Percentiles rank a stretch among this genome's conserved stretches.
Evolutionary conservation across 768 basidiomycete genomes (phyloP).

Genomic region (Xerocomellus chrysenteron): DNA sequence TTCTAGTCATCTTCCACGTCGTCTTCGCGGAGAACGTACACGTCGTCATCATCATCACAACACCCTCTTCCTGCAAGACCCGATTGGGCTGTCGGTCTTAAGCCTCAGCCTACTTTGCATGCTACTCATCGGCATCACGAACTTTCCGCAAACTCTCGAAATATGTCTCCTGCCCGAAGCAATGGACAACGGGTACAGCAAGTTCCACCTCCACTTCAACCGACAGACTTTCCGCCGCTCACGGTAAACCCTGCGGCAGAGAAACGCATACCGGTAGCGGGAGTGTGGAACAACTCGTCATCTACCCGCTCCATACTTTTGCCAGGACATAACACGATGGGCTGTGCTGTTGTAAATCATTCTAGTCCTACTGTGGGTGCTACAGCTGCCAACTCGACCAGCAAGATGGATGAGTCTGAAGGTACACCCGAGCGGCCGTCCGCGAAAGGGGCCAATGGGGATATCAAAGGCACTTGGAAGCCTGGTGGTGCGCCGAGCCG

Average conservation of each 20-base stretch:
- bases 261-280: slow-evolving; percentile 55
- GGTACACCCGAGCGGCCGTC: slow-evolving; percentile 46
- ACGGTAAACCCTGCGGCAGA: slow-evolving; percentile 44
- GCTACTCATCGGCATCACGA: slow-evolving; percentile 55
- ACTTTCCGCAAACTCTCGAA: slow-evolving; percentile 37
- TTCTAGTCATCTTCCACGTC: slow-evolving; percentile 73
- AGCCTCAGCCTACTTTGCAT: slow-evolving; percentile 69
- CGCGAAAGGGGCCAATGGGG: slow-evolving; percentile 43
- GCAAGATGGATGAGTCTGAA: slow-evolving; percentile 47
- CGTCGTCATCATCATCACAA: slow-evolving; percentile 65
- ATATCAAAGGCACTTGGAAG: slow-evolving; percentile 34
- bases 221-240: slow-evolving; percentile 73
- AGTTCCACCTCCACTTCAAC: slow-evolving; percentile 44
- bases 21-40: slow-evolving; percentile 74
- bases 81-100: slow-evolving; percentile 87
- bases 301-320: slow-evolving; percentile 52
- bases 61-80: slow-evolving; percentile 80
- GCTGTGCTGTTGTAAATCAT: slow-evolving; percentile 40
- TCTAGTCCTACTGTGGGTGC: slow-evolving; percentile 23
- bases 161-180: slow-evolving; percentile 38
- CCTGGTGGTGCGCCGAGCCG: slow-evolving; percentile 10
- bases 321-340: slow-evolving; percentile 35
- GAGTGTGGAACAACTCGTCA: slow-evolving; percentile 70
- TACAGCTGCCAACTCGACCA: slow-evolving; percentile 1
- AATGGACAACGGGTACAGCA: slow-evolving; percentile 38